These are phyloP conservation scores for Didymella arachidicola DNA, from an alignment of 2,329 filamentous ascomycete species.

Conservation along the genomic window DNA sequence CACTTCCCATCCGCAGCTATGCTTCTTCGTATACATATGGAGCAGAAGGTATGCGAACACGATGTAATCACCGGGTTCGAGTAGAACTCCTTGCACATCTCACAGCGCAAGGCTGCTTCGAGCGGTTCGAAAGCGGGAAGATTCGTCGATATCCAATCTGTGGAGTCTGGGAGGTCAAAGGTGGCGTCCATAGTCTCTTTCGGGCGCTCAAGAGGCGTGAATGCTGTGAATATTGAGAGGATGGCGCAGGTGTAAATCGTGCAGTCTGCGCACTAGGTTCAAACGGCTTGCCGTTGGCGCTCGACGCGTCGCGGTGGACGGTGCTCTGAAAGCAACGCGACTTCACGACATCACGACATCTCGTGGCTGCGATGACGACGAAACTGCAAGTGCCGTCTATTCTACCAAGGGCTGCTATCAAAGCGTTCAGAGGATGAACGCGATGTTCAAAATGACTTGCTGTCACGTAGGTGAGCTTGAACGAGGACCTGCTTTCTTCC, in stretches of 20 bases:
- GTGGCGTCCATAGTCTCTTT: slow-evolving; percentile 40
- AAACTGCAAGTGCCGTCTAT: not conserved
- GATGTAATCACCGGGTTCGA: slow-evolving; percentile 93
- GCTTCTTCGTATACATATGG: slow-evolving; percentile 88
- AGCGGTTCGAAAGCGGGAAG: slow-evolving; percentile 72
- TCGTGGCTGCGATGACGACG: not conserved
- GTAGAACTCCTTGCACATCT: slow-evolving; percentile 98
- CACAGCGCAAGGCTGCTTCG: slow-evolving; percentile 87
- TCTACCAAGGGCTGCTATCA: not conserved
- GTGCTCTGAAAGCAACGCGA: slow-evolving; percentile 5
- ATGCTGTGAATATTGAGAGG: slow-evolving; percentile 12
- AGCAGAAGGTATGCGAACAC: slow-evolving; percentile 96
- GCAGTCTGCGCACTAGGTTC: slow-evolving; percentile 13
- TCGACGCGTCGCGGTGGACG: slow-evolving; percentile 23
- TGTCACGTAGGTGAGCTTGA: not conserved
- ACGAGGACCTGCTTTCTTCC: not conserved
- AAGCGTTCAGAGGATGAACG: not conserved
- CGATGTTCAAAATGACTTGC: not conserved
- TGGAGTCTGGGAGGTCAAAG: slow-evolving; percentile 72
- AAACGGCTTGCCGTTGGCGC: slow-evolving; percentile 23
- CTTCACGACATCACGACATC: slow-evolving; percentile 16
- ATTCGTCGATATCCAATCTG: slow-evolving; percentile 80
- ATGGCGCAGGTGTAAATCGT: slow-evolving; percentile 18
- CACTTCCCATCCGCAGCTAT: slow-evolving; percentile 86
- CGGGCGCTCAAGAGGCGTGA: slow-evolving; percentile 4